phyloP scores from a whole-genome alignment of 202 grass and related monocot genomes.

The Brachypodium distachyon region DNA sequence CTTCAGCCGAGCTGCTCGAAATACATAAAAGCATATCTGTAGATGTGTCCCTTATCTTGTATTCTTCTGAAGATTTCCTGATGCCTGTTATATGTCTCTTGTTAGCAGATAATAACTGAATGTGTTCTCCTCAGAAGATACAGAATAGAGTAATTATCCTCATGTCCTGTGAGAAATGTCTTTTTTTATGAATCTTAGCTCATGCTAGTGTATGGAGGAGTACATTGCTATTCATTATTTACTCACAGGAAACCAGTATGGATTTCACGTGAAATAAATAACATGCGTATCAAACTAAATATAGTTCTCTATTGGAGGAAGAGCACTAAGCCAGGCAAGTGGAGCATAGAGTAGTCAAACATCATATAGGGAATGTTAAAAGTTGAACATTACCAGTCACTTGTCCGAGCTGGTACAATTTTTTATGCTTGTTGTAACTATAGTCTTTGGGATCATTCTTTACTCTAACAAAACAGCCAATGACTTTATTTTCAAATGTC shows the following conservation, averaged over 20 bases:
- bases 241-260: not conserved
- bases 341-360: not conserved
- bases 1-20: conserved; percentile 44
- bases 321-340: not conserved
- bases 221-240: not conserved
- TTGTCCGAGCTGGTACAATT: conserved; percentile 52
- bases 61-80: conserved; percentile 43
- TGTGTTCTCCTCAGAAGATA: not conserved
- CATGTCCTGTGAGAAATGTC: not conserved
- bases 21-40: conserved; percentile 54
- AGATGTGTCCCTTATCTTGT: conserved; percentile 46
- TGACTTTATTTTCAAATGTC: conserved; percentile 69
- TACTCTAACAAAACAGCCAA: conserved; percentile 80
- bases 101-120: conserved; percentile 19
- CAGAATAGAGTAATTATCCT: not conserved
- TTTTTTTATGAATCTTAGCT: not conserved
- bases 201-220: not conserved
- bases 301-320: not conserved
- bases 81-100: conserved; percentile 39
- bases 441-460: conserved; percentile 59
- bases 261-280: not conserved
- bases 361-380: not conserved
- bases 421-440: conserved; percentile 21
- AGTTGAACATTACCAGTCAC: conserved; percentile 55
- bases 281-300: not conserved